phyloP scores from a whole-genome alignment of 192 early-diverging fungal genomes.

The Gamsiella multidivaricata region DNA sequence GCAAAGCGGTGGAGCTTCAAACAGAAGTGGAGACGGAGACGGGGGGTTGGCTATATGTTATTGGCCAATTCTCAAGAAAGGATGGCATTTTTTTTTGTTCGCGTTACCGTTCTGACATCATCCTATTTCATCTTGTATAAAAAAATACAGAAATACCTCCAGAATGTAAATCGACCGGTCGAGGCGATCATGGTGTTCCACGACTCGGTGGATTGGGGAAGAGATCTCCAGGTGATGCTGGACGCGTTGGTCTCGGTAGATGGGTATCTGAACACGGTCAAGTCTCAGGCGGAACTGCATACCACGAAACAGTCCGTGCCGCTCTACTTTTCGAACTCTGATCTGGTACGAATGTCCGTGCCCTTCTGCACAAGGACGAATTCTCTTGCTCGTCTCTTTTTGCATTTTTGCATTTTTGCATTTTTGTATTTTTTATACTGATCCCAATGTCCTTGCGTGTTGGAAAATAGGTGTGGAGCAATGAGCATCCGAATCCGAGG shows the following conservation, averaged over 20 bases:
- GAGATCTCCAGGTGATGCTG: slow-evolving; percentile 83
- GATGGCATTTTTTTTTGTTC: too few species aligned
- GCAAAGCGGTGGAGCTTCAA: slow-evolving; percentile 1
- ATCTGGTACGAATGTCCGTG: too few species aligned
- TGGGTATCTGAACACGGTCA: slow-evolving; percentile 66
- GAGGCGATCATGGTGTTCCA: slow-evolving; percentile 86
- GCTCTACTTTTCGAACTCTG: slow-evolving; percentile 81
- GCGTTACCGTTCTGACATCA: not conserved
- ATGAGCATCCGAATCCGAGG: slow-evolving; percentile 80
- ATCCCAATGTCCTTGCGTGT: not conserved
- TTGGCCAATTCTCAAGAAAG: too few species aligned
- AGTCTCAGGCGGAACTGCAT: slow-evolving; percentile 38
- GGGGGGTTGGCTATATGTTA: too few species aligned
- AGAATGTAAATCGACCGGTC: slow-evolving; percentile 67
- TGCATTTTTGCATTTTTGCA: too few species aligned
- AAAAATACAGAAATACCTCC: slow-evolving; percentile 45
- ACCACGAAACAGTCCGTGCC: slow-evolving; percentile 66
- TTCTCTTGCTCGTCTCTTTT: too few species aligned
- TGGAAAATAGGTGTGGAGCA: slow-evolving; percentile 71
- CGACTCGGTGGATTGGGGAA: slow-evolving; percentile 89
- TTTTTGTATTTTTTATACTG: slow-evolving; percentile 1
- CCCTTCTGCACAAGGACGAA: too few species aligned
- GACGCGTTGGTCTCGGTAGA: slow-evolving; percentile 68
- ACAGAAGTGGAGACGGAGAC: too few species aligned
- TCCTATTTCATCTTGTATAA: not conserved